A percentile compares a stretch with the other conserved stretches of the same genome.
These are phyloP conservation scores for Malus hybrid DNA, from an alignment of 331 rosid species.

Conservation along the genomic window DNA sequence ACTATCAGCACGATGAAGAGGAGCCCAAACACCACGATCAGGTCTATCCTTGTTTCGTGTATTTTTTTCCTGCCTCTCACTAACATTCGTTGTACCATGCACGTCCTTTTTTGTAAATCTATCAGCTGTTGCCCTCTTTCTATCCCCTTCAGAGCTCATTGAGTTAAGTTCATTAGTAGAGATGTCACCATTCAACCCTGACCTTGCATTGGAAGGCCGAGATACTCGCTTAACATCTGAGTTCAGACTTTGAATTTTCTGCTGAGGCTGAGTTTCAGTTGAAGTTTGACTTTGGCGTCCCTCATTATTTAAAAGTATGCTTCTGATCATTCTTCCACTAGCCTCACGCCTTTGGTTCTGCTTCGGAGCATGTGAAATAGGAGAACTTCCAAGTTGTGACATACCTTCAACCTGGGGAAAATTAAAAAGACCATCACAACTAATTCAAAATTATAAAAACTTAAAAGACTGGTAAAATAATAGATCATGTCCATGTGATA, in stretches of 20 bases:
- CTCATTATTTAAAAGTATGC: constrained; percentile 64
- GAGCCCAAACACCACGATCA: constrained; percentile 98
- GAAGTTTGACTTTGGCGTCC: constrained; percentile 54
- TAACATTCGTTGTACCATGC: constrained; percentile 36
- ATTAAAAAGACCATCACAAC: not conserved
- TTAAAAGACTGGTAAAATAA: not conserved
- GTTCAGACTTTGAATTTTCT: constrained; percentile 53
- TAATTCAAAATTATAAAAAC: not conserved
- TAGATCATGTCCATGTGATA: not conserved
- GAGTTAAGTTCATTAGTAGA: constrained; percentile 39
- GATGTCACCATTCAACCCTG: constrained; percentile 42
- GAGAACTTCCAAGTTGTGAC: constrained; percentile 43
- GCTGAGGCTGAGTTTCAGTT: constrained; percentile 41
- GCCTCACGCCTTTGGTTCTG: constrained; percentile 71
- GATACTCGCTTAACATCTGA: constrained; percentile 59
- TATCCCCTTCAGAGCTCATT: constrained; percentile 51
- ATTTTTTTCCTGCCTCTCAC: constrained; percentile 75
- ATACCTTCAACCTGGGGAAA: constrained; percentile 31
- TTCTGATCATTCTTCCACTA: constrained; percentile 70
- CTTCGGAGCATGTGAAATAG: constrained; percentile 41
- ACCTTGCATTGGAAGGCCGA: constrained; percentile 35
- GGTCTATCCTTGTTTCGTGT: constrained; percentile 94
- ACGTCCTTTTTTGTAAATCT: constrained; percentile 41
- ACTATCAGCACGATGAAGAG: constrained; percentile 74
- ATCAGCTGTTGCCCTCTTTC: constrained; percentile 40